These are phyloP conservation scores for Mycosarcoma mackinlayi DNA, from an alignment of 1,284 basidiomycete genomes.

Conservation along the genomic window DNA sequence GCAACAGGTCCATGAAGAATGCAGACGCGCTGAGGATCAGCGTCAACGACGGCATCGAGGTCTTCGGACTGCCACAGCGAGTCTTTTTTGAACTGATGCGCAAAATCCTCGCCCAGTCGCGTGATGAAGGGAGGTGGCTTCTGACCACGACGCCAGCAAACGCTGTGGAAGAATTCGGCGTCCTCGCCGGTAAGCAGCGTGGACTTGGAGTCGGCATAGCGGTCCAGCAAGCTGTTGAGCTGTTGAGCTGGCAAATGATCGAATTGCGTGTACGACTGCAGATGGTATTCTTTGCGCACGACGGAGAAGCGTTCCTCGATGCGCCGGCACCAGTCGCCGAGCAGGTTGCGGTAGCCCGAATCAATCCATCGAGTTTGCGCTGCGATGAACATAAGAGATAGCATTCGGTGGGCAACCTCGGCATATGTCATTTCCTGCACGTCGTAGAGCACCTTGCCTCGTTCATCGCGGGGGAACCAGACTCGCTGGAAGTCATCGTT, in stretches of 20 bases:
- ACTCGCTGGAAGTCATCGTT: conserved; percentile 92
- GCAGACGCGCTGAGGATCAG: conserved; percentile 89
- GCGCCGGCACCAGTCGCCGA: conserved; percentile 90
- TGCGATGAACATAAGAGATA: conserved; percentile 89
- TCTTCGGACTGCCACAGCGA: conserved; percentile 98
- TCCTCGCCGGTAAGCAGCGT: conserved; percentile 95
- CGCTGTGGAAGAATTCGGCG: conserved; percentile 91
- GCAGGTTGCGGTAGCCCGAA: conserved; percentile 79
- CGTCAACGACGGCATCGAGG: conserved; percentile 97
- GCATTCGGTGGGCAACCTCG: conserved; percentile 89
- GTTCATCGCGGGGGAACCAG: conserved; percentile 60
- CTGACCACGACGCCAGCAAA: conserved; percentile 92
- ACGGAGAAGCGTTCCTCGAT: conserved; percentile 84
- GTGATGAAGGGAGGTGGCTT: conserved; percentile 99
- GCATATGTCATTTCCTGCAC: conserved; percentile 98
- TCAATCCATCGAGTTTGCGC: conserved; percentile 96
- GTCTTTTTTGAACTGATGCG: conserved; percentile 79
- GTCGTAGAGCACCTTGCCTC: conserved; percentile 78
- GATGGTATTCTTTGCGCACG: conserved; percentile 49
- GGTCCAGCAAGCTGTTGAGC: conserved; percentile 75
- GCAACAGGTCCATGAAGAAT: conserved; percentile 97
- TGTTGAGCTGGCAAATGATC: conserved; percentile 75
- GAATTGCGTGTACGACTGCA: conserved; percentile 83
- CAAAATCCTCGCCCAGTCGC: conserved; percentile 84
- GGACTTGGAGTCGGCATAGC: conserved; percentile 81